These are phyloP conservation scores for Verticillium dahliae DNA, from an alignment of 2,329 filamentous ascomycete genomes.

Conservation along the genomic window DNA sequence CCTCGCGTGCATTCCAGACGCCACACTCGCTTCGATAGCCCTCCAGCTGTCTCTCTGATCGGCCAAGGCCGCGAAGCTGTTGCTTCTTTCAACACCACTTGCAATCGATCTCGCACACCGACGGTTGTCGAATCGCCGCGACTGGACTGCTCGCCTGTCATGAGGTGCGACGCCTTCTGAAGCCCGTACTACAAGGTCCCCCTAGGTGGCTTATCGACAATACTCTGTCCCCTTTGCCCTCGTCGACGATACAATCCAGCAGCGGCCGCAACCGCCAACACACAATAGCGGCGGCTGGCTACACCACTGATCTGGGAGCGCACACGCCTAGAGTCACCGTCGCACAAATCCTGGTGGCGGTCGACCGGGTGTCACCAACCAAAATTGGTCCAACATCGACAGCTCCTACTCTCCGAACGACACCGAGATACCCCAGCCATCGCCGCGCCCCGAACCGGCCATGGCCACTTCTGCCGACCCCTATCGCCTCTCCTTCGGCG, in stretches of 20 bases:
- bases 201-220: neutral
- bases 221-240: neutral
- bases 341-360: neutral
- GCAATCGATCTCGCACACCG: neutral
- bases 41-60: neutral
- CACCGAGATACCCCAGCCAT: neutral
- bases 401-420: neutral
- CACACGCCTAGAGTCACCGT: neutral
- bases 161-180: neutral
- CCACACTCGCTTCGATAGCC: neutral
- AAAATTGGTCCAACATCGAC: neutral
- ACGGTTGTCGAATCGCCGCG: neutral
- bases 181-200: neutral
- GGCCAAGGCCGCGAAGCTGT: neutral
- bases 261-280: neutral
- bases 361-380: neutral
- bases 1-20: neutral
- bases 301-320: neutral
- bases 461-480: slow-evolving; percentile 11
- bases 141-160: neutral
- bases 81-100: neutral
- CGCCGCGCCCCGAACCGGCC: slow-evolving; percentile 1
- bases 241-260: neutral
- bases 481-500: slow-evolving; percentile 12
- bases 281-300: neutral